Conservation (phyloP, 768 basidiomycete genomes). For the Auricularia sp. region DNA sequence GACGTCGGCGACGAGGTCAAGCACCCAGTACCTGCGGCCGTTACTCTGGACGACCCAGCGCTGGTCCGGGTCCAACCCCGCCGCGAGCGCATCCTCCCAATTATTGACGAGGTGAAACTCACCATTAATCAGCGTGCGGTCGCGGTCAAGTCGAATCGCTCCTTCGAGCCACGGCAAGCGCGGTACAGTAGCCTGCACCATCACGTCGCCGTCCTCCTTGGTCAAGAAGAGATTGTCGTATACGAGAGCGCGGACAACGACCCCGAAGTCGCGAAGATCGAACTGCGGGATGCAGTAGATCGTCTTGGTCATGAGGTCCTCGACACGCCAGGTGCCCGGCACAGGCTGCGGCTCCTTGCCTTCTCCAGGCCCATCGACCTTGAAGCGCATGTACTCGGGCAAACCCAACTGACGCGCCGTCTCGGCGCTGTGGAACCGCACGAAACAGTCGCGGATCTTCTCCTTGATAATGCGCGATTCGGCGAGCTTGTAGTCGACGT, state of each 20-base stretch:
- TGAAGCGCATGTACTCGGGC: no score
- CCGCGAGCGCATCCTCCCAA: background rate
- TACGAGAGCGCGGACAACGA: background rate
- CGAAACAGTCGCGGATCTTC: no score
- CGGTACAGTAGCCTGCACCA: background rate
- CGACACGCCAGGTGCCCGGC: no score
- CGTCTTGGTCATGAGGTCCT: no score
- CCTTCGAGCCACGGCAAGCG: background rate
- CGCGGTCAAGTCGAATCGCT: background rate
- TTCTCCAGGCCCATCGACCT: no score
- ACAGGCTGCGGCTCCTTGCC: no score
- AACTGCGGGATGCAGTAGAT: background rate
- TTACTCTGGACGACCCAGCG: background rate
- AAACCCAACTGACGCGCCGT: no score
- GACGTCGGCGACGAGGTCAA: background rate
- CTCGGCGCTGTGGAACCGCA: no score
- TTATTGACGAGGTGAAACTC: background rate
- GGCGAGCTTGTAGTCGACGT: no score
- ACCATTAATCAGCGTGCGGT: background rate
- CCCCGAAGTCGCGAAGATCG: background rate
- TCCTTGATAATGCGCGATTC: no score
- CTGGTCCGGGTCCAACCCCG: background rate
- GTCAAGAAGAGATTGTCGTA: background rate
- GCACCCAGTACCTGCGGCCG: background rate
- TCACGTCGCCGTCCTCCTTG: background rate